A percentile compares a stretch with the other conserved stretches of the same genome.
phyloP scores from a whole-genome alignment of 345 rosid species.

The Populus deltoides region DNA sequence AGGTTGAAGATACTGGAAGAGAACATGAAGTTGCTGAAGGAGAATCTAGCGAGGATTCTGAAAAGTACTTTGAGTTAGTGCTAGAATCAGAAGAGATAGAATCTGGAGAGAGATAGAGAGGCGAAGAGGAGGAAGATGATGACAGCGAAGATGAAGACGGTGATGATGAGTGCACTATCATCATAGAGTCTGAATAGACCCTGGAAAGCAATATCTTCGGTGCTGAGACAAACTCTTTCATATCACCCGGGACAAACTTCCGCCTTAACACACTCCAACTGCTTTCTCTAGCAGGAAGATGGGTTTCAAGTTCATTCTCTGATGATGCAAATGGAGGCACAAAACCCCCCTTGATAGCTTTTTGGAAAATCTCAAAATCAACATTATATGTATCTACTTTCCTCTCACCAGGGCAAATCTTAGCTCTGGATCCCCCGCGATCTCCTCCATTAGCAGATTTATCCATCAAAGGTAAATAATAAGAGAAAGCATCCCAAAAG shows the following conservation, averaged over 20 bases:
- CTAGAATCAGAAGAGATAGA: constrained; percentile 70
- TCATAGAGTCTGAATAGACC: constrained; percentile 91
- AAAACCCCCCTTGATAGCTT: constrained; percentile 88
- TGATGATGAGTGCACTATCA: constrained; percentile 73
- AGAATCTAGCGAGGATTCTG: constrained; percentile 67
- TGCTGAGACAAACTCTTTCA: constrained; percentile 65
- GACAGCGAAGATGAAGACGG: constrained; percentile 40
- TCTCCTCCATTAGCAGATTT: constrained; percentile 38
- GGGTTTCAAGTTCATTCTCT: constrained; percentile 82
- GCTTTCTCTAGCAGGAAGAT: constrained; percentile 90
- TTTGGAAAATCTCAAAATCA: constrained; percentile 88
- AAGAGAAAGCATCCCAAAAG: constrained; percentile 85
- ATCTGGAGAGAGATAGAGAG: constrained; percentile 76
- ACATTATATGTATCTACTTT: constrained; percentile 68
- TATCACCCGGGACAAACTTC: constrained; percentile 70
- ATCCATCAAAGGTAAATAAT: constrained; percentile 70
- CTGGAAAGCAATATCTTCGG: constrained; percentile 71
- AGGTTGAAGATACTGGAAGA: constrained; percentile 48
- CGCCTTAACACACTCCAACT: constrained; percentile 84
- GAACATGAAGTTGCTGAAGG: constrained; percentile 60
- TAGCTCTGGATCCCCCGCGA: constrained; percentile 35
- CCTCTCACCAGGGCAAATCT: constrained; percentile 57
- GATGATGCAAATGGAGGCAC: constrained; percentile 84
- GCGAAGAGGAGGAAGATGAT: constrained; percentile 62
- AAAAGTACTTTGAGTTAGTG: constrained; percentile 49